phyloP scores from a whole-genome alignment of 2,329 filamentous ascomycete genomes.

The Raffaelea albimanens region DNA sequence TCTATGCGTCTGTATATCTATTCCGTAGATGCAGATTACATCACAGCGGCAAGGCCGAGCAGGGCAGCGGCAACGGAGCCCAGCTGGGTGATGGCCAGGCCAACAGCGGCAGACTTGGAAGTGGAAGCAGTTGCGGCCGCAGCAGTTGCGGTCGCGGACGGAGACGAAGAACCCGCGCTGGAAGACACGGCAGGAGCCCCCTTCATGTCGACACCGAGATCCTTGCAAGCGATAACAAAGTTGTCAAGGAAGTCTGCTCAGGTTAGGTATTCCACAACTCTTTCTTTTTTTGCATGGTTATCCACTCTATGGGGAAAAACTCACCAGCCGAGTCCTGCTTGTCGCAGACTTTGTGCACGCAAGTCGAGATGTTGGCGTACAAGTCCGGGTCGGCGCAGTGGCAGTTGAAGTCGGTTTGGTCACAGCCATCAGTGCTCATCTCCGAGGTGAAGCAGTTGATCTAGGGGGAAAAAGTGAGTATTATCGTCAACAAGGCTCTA shows the following conservation, averaged over 20 bases:
- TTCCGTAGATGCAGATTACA: neutral
- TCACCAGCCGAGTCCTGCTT: neutral
- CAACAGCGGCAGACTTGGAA: neutral
- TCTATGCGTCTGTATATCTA: neutral
- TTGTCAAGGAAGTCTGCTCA: neutral
- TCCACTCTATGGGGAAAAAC: neutral
- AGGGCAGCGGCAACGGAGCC: neutral
- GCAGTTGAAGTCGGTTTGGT: neutral
- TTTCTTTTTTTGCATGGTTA: neutral
- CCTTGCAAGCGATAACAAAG: neutral
- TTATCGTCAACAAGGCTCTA: neutral
- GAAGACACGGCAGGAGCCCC: neutral
- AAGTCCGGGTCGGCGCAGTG: neutral
- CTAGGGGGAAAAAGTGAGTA: neutral
- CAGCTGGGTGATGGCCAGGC: neutral
- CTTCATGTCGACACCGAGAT: neutral
- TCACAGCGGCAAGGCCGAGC: neutral
- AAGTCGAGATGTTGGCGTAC: neutral
- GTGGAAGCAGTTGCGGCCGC: too few relatives aligned
- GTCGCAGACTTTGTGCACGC: neutral
- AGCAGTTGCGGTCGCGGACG: neutral
- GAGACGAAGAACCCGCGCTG: neutral
- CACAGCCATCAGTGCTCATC: neutral
- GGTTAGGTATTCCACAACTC: neutral
- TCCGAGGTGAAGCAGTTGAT: neutral